Percentiles rank a stretch among this genome's conserved stretches.
These are phyloP conservation scores for Cornus kousa DNA, from an alignment of 148 eudicot genomes.

Conservation along the genomic window DNA sequence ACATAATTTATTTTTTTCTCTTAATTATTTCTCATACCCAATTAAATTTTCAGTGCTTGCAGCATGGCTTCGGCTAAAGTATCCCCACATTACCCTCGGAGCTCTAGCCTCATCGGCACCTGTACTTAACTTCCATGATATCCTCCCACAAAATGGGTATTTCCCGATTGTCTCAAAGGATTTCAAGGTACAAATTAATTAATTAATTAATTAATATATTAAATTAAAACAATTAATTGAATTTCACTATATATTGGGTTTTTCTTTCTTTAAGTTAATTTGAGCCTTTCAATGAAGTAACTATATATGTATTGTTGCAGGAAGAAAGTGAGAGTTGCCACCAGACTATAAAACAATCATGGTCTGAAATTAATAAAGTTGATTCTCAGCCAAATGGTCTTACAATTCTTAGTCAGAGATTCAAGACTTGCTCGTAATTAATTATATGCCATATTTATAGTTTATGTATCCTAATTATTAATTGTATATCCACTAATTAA, in stretches of 20 bases:
- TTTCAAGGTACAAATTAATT: constrained; percentile 11
- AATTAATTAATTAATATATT: no score
- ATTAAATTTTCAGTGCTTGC: constrained; percentile 40
- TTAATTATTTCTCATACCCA: no score
- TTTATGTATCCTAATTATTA: no score
- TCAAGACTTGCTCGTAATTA: constrained; percentile 46
- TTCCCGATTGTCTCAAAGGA: neutral
- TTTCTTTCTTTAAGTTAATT: no score
- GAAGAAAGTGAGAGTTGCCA: constrained; percentile 42
- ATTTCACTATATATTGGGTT: no score
- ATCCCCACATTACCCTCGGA: constrained; percentile 27
- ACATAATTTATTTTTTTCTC: no score
- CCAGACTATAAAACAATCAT: constrained; percentile 38
- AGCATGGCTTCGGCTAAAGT: constrained; percentile 57
- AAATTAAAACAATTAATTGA: no score
- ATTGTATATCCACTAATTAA: no score
- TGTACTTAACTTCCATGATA: constrained; percentile 41
- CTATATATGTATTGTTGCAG: constrained; percentile 9
- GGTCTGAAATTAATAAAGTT: constrained; percentile 42
- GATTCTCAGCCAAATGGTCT: constrained; percentile 35
- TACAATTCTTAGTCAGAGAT: neutral
- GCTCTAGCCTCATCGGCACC: constrained; percentile 9
- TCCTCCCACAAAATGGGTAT: constrained; percentile 40
- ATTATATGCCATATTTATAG: no score
- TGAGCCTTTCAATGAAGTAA: neutral